Base-by-base conservation (phyloP, 1,284 basidiomycete genomes). In the Apiotrichum brassicae region DNA sequence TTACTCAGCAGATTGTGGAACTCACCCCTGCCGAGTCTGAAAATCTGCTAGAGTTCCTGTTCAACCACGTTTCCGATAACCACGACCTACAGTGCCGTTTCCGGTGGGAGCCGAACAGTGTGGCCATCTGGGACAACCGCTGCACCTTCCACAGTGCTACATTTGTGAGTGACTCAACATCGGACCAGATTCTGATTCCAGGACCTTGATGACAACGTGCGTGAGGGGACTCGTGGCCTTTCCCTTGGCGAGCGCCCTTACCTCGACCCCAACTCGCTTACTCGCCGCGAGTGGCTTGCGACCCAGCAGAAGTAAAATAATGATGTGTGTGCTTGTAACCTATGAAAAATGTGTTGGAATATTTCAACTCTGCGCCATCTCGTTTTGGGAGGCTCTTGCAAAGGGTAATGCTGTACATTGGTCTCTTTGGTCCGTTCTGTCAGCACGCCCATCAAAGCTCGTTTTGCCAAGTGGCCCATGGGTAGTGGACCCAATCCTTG, bases 161-260 rank as follows among this genome's bases (percentile, higher is more conserved):
- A 0, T 64, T 62, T 30, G 33, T 34, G 33, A 34, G 33, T 34
- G 13, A 18, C 9, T 7, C 14, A 8, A 14, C 14, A 14, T 30
- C 14, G 8, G 28, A 14, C 28, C 8, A 8, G 28, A 34, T 18
- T 11, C 33, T 34, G 33, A 34, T 18, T 7, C 16, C 11, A 18
- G 33, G 82, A 83, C 59, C 79, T 81, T 54, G 67, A 30, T 14
- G 28, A 30, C 28, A 9, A 8, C 9, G 28, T 66, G 14, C 76
- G 83, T 4, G 66, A 74, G 26, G 83, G 83, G 8, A 78, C 82
- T 57, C 76, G 84, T 14, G 79, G 81, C 8, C 80, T 84, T 41
- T 78, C 77, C 49, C 61, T 84, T 22, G 83, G 83, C 22, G 84
- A 86, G 68, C 75, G 68, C 50, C 83, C 83, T 0, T 84, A 75